Evolutionary conservation across 352 stramenopile genomes (phyloP).

Genomic region (Globisporangium parvum): DNA sequence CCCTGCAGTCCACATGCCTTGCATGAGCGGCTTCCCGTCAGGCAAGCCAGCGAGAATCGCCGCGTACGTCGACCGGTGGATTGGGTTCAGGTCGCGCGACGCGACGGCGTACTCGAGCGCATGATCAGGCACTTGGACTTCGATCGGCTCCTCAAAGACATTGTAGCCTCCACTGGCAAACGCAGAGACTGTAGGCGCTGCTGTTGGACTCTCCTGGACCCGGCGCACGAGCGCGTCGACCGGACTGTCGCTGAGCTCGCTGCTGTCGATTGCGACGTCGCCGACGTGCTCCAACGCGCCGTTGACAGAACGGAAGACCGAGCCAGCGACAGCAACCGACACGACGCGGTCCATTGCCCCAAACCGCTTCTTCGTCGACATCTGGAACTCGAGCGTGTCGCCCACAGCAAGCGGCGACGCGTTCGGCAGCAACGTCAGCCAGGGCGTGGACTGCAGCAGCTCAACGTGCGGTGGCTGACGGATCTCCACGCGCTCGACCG

Average conservation of each 20-base stretch:
- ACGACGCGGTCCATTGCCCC: constrained; percentile 30
- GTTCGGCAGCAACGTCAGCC: constrained; percentile 34
- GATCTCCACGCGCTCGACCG: constrained; percentile 34
- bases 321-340: constrained; percentile 43
- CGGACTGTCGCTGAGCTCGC: constrained; percentile 40
- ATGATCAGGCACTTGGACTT: constrained; percentile 56
- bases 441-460: constrained; percentile 60
- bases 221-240: constrained; percentile 36
- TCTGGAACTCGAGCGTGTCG: constrained; percentile 44
- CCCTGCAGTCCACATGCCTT: constrained; percentile 85
- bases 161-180: constrained; percentile 58
- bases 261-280: constrained; percentile 26
- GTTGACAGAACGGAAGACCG: constrained; percentile 33
- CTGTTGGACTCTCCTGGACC: constrained; percentile 17
- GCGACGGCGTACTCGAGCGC: constrained; percentile 70
- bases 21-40: constrained; percentile 75
- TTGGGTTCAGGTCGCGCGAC: constrained; percentile 84
- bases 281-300: constrained; percentile 28
- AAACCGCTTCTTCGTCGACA: constrained; percentile 55
- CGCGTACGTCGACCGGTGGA: constrained; percentile 74
- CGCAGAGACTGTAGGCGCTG: constrained; percentile 17
- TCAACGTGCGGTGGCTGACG: constrained; percentile 28
- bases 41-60: constrained; percentile 73
- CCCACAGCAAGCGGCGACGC: constrained; percentile 22
- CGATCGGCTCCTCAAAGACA: constrained; percentile 56